These are phyloP conservation scores for Amanita brunnescens DNA, from an alignment of 768 basidiomycete species.

Conservation along the genomic window DNA sequence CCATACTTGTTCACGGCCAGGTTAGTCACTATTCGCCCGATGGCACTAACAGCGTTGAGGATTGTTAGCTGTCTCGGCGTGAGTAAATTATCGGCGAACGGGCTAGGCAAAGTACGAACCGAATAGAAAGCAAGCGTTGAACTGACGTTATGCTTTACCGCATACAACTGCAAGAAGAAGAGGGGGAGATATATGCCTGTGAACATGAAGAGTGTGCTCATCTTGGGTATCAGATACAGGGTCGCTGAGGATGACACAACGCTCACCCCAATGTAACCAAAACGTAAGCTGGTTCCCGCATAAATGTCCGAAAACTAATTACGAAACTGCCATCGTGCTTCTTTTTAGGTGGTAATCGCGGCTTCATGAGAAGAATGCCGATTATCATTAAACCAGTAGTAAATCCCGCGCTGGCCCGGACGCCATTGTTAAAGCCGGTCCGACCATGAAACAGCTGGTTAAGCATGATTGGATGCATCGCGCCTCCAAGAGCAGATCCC, in stretches of 20 bases:
- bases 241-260: not conserved
- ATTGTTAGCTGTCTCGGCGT: constrained; percentile 32
- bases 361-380: constrained; percentile 29
- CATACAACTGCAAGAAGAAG: constrained; percentile 49
- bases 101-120: constrained; percentile 20
- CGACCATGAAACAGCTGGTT: constrained; percentile 41
- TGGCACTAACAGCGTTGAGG: constrained; percentile 38
- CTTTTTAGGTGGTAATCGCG: constrained; percentile 31
- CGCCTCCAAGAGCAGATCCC: constrained; percentile 50
- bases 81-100: not conserved
- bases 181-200: constrained; percentile 40
- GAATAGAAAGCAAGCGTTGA: constrained; percentile 46
- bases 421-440: constrained; percentile 45
- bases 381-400: constrained; percentile 28
- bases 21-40: constrained; percentile 40
- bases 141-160: constrained; percentile 36
- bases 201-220: constrained; percentile 26
- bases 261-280: constrained; percentile 31
- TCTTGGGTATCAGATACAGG: not conserved
- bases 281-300: constrained; percentile 36
- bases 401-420: constrained; percentile 39
- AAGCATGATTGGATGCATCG: constrained; percentile 55
- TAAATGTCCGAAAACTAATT: constrained; percentile 23
- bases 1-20: constrained; percentile 32
- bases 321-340: constrained; percentile 21